Base-by-base conservation (phyloP, 129 eudicot genomes). In the Pseudognaphalium luteoalbum region DNA sequence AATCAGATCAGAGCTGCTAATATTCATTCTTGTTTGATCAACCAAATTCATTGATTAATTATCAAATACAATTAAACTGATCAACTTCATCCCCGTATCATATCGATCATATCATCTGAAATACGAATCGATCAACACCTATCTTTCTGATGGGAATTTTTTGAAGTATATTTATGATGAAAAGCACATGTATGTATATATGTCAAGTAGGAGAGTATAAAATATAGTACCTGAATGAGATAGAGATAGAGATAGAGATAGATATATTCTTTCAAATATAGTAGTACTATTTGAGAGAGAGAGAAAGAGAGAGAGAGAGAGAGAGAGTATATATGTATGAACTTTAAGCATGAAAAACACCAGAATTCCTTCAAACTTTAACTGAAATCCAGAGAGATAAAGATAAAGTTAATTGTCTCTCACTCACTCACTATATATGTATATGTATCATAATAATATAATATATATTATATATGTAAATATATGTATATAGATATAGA, bases 1-100 rank as follows among this genome's bases (percentile, higher is more conserved):
- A 62, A 95, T 95, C 80, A 95, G 97, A 86, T 95, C 96, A 81
- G 87, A 84, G 78, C 92, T 90, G 80, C 90, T 86, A 28, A 87
- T 87, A 68, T 87, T 88, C 96, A 75, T 73, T 83, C 83, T 84
- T 88, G 44, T 76, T 83, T 84, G 76, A 81, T 65, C 76, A 74
- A 73, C 71, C 68, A 66, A 22, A 69, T 30, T 84, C 57, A 20
- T 75, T 30, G 59, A 50, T 70, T 65, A 73, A 57, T 37, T 61
- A 80, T 72, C 17, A 12, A 4, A 70, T 41, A 59, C 50, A 32
- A 29, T 17, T 10, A 41, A 77, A 25, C n/a, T 25, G 28, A 25
- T 30, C 69, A 76, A 25, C 76, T 39, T 71, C 72, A 58, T 64
- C 56, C 54, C 20, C 58, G 32, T 50, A 57, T 57, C 28, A 56